Evolutionary conservation across 805 yeast species (phyloP).

Genomic region (Lachancea kluyveri): DNA sequence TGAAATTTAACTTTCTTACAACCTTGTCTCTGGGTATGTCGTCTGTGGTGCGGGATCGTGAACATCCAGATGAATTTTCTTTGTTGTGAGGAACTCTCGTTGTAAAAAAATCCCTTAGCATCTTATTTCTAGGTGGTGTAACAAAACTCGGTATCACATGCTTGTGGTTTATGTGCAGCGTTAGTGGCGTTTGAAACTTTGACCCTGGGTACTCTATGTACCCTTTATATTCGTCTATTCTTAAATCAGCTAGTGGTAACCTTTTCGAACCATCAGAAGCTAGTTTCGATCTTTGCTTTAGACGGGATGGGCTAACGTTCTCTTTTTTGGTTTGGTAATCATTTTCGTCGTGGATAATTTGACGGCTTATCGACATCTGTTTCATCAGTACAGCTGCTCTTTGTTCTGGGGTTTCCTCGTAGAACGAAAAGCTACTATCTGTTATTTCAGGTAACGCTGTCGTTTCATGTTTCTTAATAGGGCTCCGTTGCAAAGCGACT

Average conservation of each 20-base stretch:
- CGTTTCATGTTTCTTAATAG: no score
- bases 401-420: constrained; percentile 19
- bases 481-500: no score
- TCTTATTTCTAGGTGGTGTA: constrained; percentile 20
- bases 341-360: constrained; percentile 23
- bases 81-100: neutral
- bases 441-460: no score
- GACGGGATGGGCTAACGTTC: constrained; percentile 12
- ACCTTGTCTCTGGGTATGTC: constrained; percentile 18
- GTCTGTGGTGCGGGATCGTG: constrained; percentile 16
- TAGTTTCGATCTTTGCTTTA: neutral
- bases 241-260: constrained; percentile 15
- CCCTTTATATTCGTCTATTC: constrained; percentile 15
- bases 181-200: constrained; percentile 9
- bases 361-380: constrained; percentile 22
- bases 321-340: constrained; percentile 15
- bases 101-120: constrained; percentile 13
- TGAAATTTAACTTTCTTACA: constrained; percentile 17
- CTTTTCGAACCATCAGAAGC: no score
- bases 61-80: neutral
- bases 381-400: constrained; percentile 12
- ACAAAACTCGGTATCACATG: constrained; percentile 16
- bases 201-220: constrained; percentile 14
- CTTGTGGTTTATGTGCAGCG: constrained; percentile 10
- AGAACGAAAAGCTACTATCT: constrained; percentile 16